These are phyloP conservation scores for Eimeria necatrix DNA, from an alignment of 169 alveolate species.

Conservation along the genomic window DNA sequence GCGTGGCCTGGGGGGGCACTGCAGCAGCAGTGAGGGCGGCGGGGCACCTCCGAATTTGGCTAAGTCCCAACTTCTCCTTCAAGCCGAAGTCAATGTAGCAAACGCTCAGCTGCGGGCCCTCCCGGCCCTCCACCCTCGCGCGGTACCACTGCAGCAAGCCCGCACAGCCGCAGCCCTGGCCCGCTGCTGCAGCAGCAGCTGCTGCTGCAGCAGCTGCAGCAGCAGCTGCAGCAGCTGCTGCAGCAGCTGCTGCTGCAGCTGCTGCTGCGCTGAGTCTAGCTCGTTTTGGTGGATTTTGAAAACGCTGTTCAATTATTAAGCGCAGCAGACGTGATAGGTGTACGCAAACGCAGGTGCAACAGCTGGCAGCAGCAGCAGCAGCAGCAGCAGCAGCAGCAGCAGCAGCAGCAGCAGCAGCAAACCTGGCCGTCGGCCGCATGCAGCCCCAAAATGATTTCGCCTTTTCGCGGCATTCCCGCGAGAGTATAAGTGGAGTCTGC, in stretches of 20 bases:
- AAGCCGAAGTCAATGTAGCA: slow-evolving; percentile 52
- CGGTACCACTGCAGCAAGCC: slow-evolving; percentile 75
- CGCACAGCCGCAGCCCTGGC: not conserved
- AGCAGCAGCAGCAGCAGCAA: not conserved
- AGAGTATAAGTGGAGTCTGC: slow-evolving; percentile 5
- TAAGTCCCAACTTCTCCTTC: slow-evolving; percentile 14
- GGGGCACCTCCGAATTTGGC: slow-evolving; percentile 27
- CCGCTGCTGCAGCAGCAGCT: too few species aligned
- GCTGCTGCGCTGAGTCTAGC: too few species aligned
- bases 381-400: not conserved
- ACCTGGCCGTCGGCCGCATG: slow-evolving; percentile 29
- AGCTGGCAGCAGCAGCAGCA: too few species aligned
- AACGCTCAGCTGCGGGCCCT: not conserved
- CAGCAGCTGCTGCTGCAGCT: too few species aligned
- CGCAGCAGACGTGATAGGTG: too few species aligned
- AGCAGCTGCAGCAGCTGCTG: too few species aligned
- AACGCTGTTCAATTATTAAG: too few species aligned
- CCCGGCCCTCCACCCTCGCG: slow-evolving; percentile 64
- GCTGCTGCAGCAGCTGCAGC: too few species aligned
- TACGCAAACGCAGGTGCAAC: too few species aligned
- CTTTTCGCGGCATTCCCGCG: slow-evolving; percentile 46
- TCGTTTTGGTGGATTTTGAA: too few species aligned
- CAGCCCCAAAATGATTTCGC: slow-evolving; percentile 48
- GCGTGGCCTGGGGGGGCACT: slow-evolving; percentile 64
- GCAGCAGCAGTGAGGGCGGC: not conserved